These are phyloP conservation scores for Fusarium sacchari DNA, from an alignment of 2,329 filamentous ascomycete species.

Conservation along the genomic window DNA sequence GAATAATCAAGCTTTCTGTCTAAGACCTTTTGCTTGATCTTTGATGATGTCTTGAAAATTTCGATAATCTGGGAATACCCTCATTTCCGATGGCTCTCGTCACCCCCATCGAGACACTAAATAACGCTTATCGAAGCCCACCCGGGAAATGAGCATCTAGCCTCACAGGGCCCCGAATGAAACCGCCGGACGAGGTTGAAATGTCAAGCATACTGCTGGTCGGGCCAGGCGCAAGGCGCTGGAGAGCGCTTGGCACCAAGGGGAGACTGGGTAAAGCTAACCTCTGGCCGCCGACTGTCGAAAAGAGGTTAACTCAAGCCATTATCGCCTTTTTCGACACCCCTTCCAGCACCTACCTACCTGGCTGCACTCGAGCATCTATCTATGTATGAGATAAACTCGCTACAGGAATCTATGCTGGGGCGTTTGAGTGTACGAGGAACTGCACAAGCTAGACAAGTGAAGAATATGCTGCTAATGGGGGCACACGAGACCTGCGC, in stretches of 20 bases:
- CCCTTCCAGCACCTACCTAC: not conserved
- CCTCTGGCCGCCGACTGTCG: not conserved
- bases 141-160: not conserved
- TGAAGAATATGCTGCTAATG: not conserved
- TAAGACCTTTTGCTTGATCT: not conserved
- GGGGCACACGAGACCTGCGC: not conserved
- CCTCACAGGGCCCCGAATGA: not conserved
- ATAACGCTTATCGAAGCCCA: not conserved
- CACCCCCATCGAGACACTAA: not conserved
- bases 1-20: not conserved
- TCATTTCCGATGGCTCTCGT: not conserved
- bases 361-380: not conserved
- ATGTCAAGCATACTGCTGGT: slow-evolving; percentile 25
- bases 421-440: slow-evolving; percentile 29
- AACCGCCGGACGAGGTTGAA: slow-evolving; percentile 8
- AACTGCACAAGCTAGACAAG: slow-evolving; percentile 22
- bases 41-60: not conserved
- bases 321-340: slow-evolving; percentile 4
- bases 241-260: not conserved
- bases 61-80: slow-evolving; percentile 1
- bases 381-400: not conserved
- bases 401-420: not conserved
- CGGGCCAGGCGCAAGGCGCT: slow-evolving; percentile 5
- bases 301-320: not conserved
- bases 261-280: not conserved